Conservation (phyloP, 2,329 filamentous ascomycete species). For the Botryosphaeria agaves region DNA sequence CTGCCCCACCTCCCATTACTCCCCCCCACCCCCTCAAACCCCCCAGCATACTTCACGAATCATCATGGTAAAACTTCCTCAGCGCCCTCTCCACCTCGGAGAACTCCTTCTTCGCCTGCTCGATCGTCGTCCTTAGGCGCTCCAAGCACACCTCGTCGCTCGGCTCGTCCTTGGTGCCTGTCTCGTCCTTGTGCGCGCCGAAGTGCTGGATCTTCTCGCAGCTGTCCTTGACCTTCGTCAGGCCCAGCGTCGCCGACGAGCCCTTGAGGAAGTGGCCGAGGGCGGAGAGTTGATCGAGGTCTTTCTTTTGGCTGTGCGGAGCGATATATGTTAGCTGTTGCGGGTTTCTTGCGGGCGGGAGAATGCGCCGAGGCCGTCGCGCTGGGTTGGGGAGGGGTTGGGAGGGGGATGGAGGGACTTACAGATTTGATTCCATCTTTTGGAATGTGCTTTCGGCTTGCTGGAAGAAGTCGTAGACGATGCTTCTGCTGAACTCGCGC, state of each 20-base stretch:
- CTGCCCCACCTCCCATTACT: too few relatives aligned
- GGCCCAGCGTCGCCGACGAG: slow-evolving; percentile 82
- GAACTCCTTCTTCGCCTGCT: slow-evolving; percentile 60
- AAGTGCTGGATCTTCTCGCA: slow-evolving; percentile 96
- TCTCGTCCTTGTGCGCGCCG: slow-evolving; percentile 65
- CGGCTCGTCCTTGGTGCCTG: slow-evolving; percentile 47
- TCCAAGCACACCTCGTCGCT: slow-evolving; percentile 52
- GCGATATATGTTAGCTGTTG: slow-evolving; percentile 2
- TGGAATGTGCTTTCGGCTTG: slow-evolving; percentile 76
- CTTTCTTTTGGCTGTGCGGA: slow-evolving; percentile 40
- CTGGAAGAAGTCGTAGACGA: slow-evolving; percentile 84
- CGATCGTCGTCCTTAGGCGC: slow-evolving; percentile 53
- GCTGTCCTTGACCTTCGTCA: slow-evolving; percentile 76
- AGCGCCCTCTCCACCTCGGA: slow-evolving; percentile 53
- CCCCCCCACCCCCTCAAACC: too few relatives aligned
- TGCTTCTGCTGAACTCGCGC: slow-evolving; percentile 71
- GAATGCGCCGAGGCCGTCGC: slow-evolving; percentile 1
- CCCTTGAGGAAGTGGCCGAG: slow-evolving; percentile 96
- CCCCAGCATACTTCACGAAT: slow-evolving; percentile 6
- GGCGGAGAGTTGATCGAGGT: slow-evolving; percentile 60
- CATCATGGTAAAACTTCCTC: slow-evolving; percentile 49
- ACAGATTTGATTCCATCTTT: slow-evolving; percentile 74
- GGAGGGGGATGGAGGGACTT: slow-evolving; percentile 33
- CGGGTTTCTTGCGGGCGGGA: neutral
- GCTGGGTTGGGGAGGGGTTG: too few relatives aligned